Evolutionary conservation across 2,329 filamentous ascomycete genomes (phyloP).

Genomic region (Verticillium nubilum): DNA sequence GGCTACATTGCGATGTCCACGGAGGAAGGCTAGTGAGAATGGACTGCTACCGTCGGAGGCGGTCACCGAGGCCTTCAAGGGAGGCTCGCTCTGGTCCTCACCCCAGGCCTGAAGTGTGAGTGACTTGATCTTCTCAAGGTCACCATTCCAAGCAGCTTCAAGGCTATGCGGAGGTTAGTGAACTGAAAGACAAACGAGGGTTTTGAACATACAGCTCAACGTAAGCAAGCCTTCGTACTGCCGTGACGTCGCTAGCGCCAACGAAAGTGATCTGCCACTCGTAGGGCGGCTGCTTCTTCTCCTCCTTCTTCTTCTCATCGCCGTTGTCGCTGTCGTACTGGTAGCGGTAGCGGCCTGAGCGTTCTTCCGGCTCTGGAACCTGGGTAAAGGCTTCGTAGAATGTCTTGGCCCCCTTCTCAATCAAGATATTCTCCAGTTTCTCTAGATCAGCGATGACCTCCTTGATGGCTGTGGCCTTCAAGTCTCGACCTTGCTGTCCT

Average conservation of each 20-base stretch:
- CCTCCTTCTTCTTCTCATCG: slow-evolving; percentile 4
- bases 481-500: slow-evolving; percentile 13
- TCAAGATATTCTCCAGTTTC: slow-evolving; percentile 46
- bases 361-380: slow-evolving; percentile 20
- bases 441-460: slow-evolving; percentile 46
- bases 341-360: neutral
- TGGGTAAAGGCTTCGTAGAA: slow-evolving; percentile 61
- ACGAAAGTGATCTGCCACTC: slow-evolving; percentile 45
- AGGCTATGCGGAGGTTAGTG: slow-evolving; percentile 41
- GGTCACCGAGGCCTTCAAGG: slow-evolving; percentile 57
- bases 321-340: neutral
- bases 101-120: slow-evolving; percentile 59
- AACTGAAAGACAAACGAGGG: neutral
- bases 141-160: slow-evolving; percentile 68
- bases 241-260: slow-evolving; percentile 48
- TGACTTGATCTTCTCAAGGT: slow-evolving; percentile 59
- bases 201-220: slow-evolving; percentile 48
- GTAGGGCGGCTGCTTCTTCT: slow-evolving; percentile 31
- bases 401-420: slow-evolving; percentile 57
- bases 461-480: slow-evolving; percentile 50
- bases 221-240: slow-evolving; percentile 52
- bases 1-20: slow-evolving; percentile 60
- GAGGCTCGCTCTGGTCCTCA: slow-evolving; percentile 43
- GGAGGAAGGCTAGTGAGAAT: slow-evolving; percentile 63
- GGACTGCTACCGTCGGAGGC: slow-evolving; percentile 50